Conservation (phyloP, 306 rosid species). For the Corylus heterophylla region DNA sequence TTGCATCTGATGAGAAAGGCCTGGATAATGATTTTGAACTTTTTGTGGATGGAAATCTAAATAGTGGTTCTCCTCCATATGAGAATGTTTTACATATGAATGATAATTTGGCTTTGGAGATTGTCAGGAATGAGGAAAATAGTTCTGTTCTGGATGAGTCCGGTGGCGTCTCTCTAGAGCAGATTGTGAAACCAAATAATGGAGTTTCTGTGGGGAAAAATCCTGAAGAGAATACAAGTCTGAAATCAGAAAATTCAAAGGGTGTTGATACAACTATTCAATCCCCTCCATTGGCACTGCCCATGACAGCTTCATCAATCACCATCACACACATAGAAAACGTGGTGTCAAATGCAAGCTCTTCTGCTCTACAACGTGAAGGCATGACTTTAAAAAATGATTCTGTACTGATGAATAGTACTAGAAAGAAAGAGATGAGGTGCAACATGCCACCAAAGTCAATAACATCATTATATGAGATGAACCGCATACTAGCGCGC, state of each 20-base stretch:
- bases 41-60: slow-evolving; percentile 16
- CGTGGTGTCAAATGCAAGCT: slow-evolving; percentile 24
- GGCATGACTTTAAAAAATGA: slow-evolving; percentile 26
- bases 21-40: slow-evolving; percentile 22
- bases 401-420: slow-evolving; percentile 20
- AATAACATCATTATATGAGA: slow-evolving; percentile 67
- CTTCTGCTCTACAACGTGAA: slow-evolving; percentile 30
- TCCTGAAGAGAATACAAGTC: slow-evolving; percentile 27
- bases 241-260: slow-evolving; percentile 29
- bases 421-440: slow-evolving; percentile 55
- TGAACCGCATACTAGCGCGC: slow-evolving; percentile 58
- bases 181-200: slow-evolving; percentile 32
- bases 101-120: slow-evolving; percentile 27
- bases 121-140: slow-evolving; percentile 28
- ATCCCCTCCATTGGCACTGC: slow-evolving; percentile 19
- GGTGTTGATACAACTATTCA: slow-evolving; percentile 23
- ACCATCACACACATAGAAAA: slow-evolving; percentile 29
- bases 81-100: slow-evolving; percentile 30
- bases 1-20: slow-evolving; percentile 4
- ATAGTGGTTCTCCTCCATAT: slow-evolving; percentile 24
- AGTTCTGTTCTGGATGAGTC: slow-evolving; percentile 28
- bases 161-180: slow-evolving; percentile 36
- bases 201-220: slow-evolving; percentile 25
- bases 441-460: slow-evolving; percentile 77
- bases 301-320: slow-evolving; percentile 22